Base-by-base conservation (phyloP, 2,329 filamentous ascomycete species). In the Orbilia oligospora region DNA sequence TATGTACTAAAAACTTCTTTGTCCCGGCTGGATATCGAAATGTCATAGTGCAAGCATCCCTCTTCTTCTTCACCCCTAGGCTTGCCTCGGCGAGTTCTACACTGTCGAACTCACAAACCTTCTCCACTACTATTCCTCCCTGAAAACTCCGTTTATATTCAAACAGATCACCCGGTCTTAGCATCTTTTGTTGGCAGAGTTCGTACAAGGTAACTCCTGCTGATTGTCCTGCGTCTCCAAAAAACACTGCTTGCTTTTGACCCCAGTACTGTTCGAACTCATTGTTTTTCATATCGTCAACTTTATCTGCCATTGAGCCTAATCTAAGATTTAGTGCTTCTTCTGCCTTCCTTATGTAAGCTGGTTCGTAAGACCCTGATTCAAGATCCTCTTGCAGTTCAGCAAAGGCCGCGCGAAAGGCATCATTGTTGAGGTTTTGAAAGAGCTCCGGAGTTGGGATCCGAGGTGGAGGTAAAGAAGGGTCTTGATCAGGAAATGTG, bases 201-300 rank as follows among this genome's bases (percentile, higher is more conserved):
- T 75, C 71, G 33, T 73, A 79, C 12, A 75, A 24, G 5, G 76
- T 79, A n/a, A 79, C 27, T n/a, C 73, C 70, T 5, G 76, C 71
- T 0, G 76, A 68, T 27, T 36, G 30, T 9, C 76, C 76, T 8
- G 76, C 76, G 41, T 79, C 71, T 18, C 76, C 76, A 18, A 66
- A 70, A 67, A 75, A 73, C 0, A 79, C 71, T 1, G 70, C 76
- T 51, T 79, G 76, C 22, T 79, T 79, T 49, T 79, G 76, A 5
- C 76, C 76, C 76, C 76, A 79, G 27, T 71, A 79, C 30, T 79
- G 66, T 51, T 79, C 76, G 46, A 79, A 79, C 12, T 75, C 70
- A 27, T 67, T 79, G 65, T 79, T 75, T 41, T 79, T 79, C 49
- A 73, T 30, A 27, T 79, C 61, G 22, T 79, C 76, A 6, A 79